phyloP scores from a whole-genome alignment of 2,329 filamentous ascomycete genomes.

The Rutstroemia sp. region DNA sequence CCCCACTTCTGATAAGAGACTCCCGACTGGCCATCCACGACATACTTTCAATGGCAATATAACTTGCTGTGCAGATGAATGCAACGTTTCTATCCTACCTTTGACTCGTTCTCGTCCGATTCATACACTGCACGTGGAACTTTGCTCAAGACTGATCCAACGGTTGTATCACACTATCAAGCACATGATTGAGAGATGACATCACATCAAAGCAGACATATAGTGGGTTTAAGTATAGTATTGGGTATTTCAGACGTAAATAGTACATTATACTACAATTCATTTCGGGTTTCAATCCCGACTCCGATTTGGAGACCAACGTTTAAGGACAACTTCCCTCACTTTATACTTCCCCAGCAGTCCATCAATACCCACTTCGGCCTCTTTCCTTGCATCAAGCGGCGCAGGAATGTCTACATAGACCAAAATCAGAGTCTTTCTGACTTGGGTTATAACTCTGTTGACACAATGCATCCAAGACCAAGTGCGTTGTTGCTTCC shows the following conservation, averaged over 20 bases:
- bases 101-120: too few species aligned
- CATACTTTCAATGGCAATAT: background rate
- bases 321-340: constrained; percentile 70
- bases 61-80: background rate
- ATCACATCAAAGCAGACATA: background rate
- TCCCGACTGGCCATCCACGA: background rate
- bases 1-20: background rate
- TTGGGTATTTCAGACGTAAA: background rate
- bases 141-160: too few species aligned
- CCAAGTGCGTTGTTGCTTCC: constrained; percentile 53
- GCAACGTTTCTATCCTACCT: constrained; percentile 1
- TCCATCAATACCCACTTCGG: constrained; percentile 49
- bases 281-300: background rate
- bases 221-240: background rate
- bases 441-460: constrained; percentile 79
- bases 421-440: constrained; percentile 80
- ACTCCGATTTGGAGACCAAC: constrained; percentile 73
- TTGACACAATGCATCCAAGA: constrained; percentile 85
- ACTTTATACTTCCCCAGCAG: constrained; percentile 66
- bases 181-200: background rate
- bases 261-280: background rate
- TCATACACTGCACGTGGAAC: too few species aligned
- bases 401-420: constrained; percentile 88
- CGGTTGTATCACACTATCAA: background rate
- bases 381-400: constrained; percentile 36